Conservation (phyloP, 2,329 filamentous ascomycete species). For the Xylariaceae sp. region DNA sequence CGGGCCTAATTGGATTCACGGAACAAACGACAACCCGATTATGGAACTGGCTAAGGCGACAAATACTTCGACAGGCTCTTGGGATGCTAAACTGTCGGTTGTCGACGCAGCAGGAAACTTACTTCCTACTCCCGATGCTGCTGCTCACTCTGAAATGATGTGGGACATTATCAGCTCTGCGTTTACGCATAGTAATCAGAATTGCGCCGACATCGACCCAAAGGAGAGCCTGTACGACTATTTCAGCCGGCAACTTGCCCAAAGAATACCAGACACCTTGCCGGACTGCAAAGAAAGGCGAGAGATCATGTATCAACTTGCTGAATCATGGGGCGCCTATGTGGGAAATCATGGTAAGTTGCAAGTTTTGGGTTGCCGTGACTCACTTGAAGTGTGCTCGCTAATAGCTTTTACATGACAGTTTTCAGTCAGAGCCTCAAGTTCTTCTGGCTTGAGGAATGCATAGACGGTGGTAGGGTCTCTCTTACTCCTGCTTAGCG, state of each 20-base stretch:
- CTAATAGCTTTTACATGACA: slow-evolving; percentile 5
- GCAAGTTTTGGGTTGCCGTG: too few relatives aligned
- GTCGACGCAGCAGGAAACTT: slow-evolving; percentile 52
- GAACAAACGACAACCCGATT: slow-evolving; percentile 65
- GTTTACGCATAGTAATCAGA: slow-evolving; percentile 59
- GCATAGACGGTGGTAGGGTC: slow-evolving; percentile 60
- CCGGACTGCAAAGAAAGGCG: slow-evolving; percentile 37
- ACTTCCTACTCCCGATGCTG: slow-evolving; percentile 42
- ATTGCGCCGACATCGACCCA: slow-evolving; percentile 42
- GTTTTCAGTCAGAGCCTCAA: slow-evolving; percentile 62
- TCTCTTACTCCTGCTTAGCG: neutral
- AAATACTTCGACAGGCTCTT: slow-evolving; percentile 42
- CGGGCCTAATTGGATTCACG: slow-evolving; percentile 79
- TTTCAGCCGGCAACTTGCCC: slow-evolving; percentile 40
- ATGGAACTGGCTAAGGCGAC: slow-evolving; percentile 60
- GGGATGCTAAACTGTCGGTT: slow-evolving; percentile 49
- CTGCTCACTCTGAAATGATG: slow-evolving; percentile 47
- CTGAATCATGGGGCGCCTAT: slow-evolving; percentile 66
- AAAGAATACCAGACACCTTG: slow-evolving; percentile 42
- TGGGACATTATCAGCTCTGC: slow-evolving; percentile 66
- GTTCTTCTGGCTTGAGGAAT: slow-evolving; percentile 75
- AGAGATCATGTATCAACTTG: slow-evolving; percentile 44
- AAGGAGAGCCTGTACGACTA: slow-evolving; percentile 49
- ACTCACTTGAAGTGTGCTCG: neutral
- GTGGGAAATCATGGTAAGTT: slow-evolving; percentile 51